phyloP scores from a whole-genome alignment of 192 early-diverging fungal species.

The Entomortierella parvispora region DNA sequence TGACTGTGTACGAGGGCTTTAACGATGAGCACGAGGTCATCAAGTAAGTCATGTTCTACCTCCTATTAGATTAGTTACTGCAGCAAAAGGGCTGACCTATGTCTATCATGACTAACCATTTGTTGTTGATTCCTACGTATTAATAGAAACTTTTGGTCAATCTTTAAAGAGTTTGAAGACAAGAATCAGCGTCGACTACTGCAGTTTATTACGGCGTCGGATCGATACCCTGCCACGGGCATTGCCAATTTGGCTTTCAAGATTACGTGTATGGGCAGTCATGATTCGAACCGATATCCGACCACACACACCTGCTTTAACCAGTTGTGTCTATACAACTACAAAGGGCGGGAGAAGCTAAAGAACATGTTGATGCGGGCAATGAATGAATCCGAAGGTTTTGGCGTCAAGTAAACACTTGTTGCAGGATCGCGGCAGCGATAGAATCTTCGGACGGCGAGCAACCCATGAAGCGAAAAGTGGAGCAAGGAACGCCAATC shows the following conservation, averaged over 20 bases:
- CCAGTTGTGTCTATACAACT: slow-evolving; percentile 86
- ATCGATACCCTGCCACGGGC: slow-evolving; percentile 87
- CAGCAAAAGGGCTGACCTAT: too few species aligned
- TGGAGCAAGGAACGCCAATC: too few species aligned
- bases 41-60: slow-evolving; percentile 50
- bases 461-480: too few species aligned
- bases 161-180: slow-evolving; percentile 73
- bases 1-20: slow-evolving; percentile 73
- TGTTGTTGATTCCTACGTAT: not conserved
- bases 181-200: slow-evolving; percentile 77
- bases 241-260: slow-evolving; percentile 71
- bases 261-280: slow-evolving; percentile 76
- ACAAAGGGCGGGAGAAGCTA: slow-evolving; percentile 74
- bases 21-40: slow-evolving; percentile 60
- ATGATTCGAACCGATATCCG: slow-evolving; percentile 73
- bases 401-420: slow-evolving; percentile 76
- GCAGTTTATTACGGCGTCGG: slow-evolving; percentile 93
- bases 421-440: not conserved
- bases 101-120: too few species aligned
- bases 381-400: slow-evolving; percentile 82
- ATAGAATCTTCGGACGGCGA: too few species aligned
- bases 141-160: slow-evolving; percentile 78
- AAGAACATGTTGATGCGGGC: slow-evolving; percentile 75
- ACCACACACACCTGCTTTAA: slow-evolving; percentile 97
- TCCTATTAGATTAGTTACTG: not conserved